These are phyloP conservation scores for Saksenaea vasiformis DNA, from an alignment of 371 early-diverging fungal species.

Conservation along the genomic window DNA sequence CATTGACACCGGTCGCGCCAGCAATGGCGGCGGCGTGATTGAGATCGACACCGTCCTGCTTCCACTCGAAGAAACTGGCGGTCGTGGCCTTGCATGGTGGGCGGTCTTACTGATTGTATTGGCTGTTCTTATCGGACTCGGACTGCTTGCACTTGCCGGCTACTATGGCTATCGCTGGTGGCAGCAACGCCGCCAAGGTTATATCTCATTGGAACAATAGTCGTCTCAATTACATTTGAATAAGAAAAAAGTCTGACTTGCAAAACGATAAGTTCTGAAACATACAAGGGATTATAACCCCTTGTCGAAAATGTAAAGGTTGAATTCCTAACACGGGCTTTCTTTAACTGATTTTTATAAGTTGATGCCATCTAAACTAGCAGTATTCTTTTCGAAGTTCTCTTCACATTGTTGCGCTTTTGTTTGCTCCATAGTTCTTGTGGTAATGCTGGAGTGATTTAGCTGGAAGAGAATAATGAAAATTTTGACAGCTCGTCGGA, in stretches of 20 bases:
- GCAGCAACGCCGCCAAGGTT: conserved; percentile 27
- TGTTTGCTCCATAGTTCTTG: background rate
- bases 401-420: background rate
- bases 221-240: background rate
- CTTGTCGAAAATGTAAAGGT: background rate
- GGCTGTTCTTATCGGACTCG: conserved; percentile 12
- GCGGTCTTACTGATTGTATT: conserved; percentile 19
- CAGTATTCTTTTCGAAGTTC: background rate
- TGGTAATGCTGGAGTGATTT: background rate
- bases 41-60: conserved; percentile 40
- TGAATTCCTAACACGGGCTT: background rate
- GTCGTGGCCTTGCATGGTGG: conserved; percentile 25
- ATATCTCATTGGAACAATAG: conserved; percentile 18
- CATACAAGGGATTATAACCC: conserved; percentile 1
- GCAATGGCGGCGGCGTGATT: conserved; percentile 43
- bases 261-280: background rate
- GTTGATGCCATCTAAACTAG: background rate
- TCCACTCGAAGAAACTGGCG: conserved; percentile 11
- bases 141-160: conserved; percentile 11
- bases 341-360: background rate
- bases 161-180: conserved; percentile 30
- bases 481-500: conserved; percentile 2
- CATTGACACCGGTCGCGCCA: conserved; percentile 31
- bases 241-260: background rate
- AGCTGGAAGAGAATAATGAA: background rate